phyloP scores from a whole-genome alignment of 306 rosid species.

The Psophocarpus tetragonolobus region DNA sequence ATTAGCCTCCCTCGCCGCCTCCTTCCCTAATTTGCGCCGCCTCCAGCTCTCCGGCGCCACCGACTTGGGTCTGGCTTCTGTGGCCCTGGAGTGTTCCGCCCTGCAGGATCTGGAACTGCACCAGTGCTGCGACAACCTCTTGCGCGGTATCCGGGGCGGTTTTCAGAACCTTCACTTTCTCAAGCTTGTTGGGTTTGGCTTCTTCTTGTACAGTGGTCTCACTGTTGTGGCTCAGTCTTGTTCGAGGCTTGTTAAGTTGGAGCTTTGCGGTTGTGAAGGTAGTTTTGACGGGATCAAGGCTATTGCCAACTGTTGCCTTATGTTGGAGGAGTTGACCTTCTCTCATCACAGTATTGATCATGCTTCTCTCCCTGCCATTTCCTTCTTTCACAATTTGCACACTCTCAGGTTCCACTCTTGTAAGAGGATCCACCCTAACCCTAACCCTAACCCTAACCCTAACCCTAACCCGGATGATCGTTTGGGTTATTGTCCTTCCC shows the following conservation, averaged over 20 bases:
- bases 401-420: slow-evolving; percentile 74
- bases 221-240: slow-evolving; percentile 96
- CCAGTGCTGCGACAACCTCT: slow-evolving; percentile 65
- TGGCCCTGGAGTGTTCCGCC: slow-evolving; percentile 83
- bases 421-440: slow-evolving; percentile 60
- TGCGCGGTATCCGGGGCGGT: slow-evolving; percentile 85
- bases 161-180: slow-evolving; percentile 78
- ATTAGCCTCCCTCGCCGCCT: slow-evolving; percentile 55
- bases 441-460: slow-evolving; percentile 61
- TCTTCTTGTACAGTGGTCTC: slow-evolving; percentile 80
- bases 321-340: slow-evolving; percentile 85
- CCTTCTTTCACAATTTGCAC: slow-evolving; percentile 84
- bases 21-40: slow-evolving; percentile 79
- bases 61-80: slow-evolving; percentile 74
- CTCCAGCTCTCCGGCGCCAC: slow-evolving; percentile 68
- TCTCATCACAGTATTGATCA: slow-evolving; percentile 88
- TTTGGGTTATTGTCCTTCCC: slow-evolving; percentile 70
- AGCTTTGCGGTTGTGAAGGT: slow-evolving; percentile 91
- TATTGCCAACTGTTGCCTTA: slow-evolving; percentile 88
- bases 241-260: slow-evolving; percentile 83
- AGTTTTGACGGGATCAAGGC: slow-evolving; percentile 95
- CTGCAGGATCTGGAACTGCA: slow-evolving; percentile 84
- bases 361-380: slow-evolving; percentile 81
- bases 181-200: slow-evolving; percentile 77
- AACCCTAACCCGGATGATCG: slow-evolving; percentile 65